Percentiles rank a stretch among this genome's conserved stretches.
Evolutionary conservation across 75 land plant genomes (phyloP).

Genomic region (Gnetum montanum): DNA sequence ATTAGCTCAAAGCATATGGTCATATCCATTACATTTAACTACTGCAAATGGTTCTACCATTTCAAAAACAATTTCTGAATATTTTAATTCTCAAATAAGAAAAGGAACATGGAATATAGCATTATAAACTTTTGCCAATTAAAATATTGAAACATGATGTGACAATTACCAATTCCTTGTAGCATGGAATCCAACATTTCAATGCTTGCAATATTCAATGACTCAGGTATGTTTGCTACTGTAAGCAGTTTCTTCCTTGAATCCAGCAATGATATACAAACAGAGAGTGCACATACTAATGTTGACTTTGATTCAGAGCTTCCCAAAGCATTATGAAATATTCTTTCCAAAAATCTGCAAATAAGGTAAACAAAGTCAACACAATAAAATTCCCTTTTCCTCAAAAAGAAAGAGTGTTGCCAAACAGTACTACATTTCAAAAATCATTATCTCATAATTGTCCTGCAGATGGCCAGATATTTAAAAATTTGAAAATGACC

Average conservation of each 20-base stretch:
- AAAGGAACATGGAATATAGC: no score
- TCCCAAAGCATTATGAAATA: constrained; percentile 78
- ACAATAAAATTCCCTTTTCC: no score
- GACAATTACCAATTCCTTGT: constrained; percentile 59
- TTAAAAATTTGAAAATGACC: no score
- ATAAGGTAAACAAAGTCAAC: background rate
- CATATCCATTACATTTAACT: no score
- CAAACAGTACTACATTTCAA: background rate
- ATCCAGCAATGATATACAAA: constrained; percentile 85
- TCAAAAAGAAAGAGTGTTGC: no score
- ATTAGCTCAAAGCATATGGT: no score
- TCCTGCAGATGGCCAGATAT: background rate
- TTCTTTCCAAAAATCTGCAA: constrained; percentile 81
- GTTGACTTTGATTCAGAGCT: constrained; percentile 85
- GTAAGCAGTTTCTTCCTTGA: constrained; percentile 58
- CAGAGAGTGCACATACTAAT: constrained; percentile 65
- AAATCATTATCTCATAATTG: background rate
- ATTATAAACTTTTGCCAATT: background rate
- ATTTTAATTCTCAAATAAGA: no score
- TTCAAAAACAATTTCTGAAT: no score
- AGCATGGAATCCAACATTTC: constrained; percentile 91
- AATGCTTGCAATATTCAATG: constrained; percentile 46
- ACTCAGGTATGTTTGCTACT: constrained; percentile 37
- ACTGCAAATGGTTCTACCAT: no score
- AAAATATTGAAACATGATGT: background rate